phyloP scores from a whole-genome alignment of 2,329 filamentous ascomycete species.

The Paecilomyces fulvus region DNA sequence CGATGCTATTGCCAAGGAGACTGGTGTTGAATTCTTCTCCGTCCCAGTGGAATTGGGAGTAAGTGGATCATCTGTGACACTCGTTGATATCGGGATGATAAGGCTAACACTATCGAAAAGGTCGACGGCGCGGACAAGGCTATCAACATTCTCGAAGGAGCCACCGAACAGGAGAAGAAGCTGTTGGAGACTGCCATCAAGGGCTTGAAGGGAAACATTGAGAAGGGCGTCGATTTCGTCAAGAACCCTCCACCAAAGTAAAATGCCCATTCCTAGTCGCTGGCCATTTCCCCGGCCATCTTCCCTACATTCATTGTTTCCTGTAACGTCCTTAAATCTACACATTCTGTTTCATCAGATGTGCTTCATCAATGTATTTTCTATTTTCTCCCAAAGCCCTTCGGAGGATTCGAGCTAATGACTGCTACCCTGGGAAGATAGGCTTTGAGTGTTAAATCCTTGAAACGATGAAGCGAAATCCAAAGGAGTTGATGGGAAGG shows the following conservation, averaged over 20 bases:
- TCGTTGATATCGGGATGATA: conserved; percentile 1
- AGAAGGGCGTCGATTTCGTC: conserved; percentile 86
- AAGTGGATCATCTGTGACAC: conserved; percentile 37
- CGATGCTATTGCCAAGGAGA: conserved; percentile 73
- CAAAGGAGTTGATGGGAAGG: conserved; percentile 6
- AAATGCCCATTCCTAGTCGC: conserved; percentile 36
- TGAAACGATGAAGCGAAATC: conserved; percentile 10
- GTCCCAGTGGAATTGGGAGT: conserved; percentile 92
- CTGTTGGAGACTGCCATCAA: conserved; percentile 67
- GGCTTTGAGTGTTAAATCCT: conserved; percentile 30
- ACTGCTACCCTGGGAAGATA: conserved; percentile 32
- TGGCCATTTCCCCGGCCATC: conserved; percentile 3
- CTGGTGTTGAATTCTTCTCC: conserved; percentile 88
- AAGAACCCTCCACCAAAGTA: conserved; percentile 84
- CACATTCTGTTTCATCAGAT: conserved; percentile 3
- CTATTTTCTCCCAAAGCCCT: conserved; percentile 10
- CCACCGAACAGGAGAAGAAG: conserved; percentile 82
- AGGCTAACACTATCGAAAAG: conserved; percentile 41
- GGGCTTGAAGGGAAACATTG: conserved; percentile 85
- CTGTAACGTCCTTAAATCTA: conserved; percentile 6
- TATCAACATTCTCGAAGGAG: conserved; percentile 64
- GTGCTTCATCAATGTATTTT: conserved; percentile 5
- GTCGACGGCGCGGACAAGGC: conserved; percentile 78
- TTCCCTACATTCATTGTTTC: conserved; percentile 11
- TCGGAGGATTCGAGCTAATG: conserved; percentile 26